A percentile compares a stretch with the other conserved stretches of the same genome.
Evolutionary conservation across 192 early-diverging fungal genomes (phyloP).

Genomic region (Helicostylum pulchrum): DNA sequence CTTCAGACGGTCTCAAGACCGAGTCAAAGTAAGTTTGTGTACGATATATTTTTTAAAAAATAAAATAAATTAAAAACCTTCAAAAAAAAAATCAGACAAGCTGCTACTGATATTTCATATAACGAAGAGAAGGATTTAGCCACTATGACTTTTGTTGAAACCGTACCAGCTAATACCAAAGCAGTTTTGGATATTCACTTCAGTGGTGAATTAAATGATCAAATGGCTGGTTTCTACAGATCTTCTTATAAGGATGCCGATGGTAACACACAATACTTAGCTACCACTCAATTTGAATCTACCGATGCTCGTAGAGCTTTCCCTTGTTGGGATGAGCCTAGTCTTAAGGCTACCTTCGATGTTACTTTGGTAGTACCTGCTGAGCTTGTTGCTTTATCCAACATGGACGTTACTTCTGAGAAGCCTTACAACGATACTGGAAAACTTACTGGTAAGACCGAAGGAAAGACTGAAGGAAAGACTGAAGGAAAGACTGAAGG

Average conservation of each 20-base stretch:
- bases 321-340: slow-evolving; percentile 98
- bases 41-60: slow-evolving; percentile 1
- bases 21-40: slow-evolving; percentile 35
- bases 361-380: slow-evolving; percentile 77
- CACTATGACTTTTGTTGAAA: slow-evolving; percentile 59
- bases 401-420: slow-evolving; percentile 84
- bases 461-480: slow-evolving; percentile 33
- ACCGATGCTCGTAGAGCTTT: slow-evolving; percentile 88
- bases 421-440: slow-evolving; percentile 39
- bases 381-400: slow-evolving; percentile 81
- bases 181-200: slow-evolving; percentile 61
- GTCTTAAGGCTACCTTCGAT: slow-evolving; percentile 93
- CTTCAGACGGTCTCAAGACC: slow-evolving; percentile 47
- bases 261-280: slow-evolving; percentile 59
- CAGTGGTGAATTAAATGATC: slow-evolving; percentile 73
- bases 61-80: not conserved
- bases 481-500: slow-evolving; percentile 33
- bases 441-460: slow-evolving; percentile 24
- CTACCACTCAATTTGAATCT: slow-evolving; percentile 92
- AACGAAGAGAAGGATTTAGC: slow-evolving; percentile 46
- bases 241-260: slow-evolving; percentile 69
- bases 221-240: slow-evolving; percentile 96
- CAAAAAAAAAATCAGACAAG: slow-evolving; percentile 9
- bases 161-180: slow-evolving; percentile 52
- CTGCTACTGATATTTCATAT: slow-evolving; percentile 38